Conservation (phyloP, 352 stramenopile genomes). For the Globisporangium irregulare region DNA sequence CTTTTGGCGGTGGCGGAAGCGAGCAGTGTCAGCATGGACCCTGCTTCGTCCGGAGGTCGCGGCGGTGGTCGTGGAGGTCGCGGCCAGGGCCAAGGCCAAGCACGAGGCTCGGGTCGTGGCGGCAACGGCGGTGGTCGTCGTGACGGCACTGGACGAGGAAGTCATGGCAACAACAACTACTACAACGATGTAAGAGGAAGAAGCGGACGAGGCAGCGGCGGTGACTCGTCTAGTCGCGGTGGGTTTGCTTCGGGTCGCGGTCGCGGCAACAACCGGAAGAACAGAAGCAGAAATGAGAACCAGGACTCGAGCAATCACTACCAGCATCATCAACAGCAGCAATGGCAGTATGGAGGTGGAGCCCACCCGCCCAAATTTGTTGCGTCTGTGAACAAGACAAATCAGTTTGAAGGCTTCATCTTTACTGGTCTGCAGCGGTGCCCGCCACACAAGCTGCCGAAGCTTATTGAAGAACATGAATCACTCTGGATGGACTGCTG, state of each 20-base stretch:
- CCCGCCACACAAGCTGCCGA: conserved; percentile 36
- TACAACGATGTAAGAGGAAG: neutral
- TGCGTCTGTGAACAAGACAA: conserved; percentile 5
- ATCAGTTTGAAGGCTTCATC: conserved; percentile 38
- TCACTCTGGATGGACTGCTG: conserved; percentile 51
- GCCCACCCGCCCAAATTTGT: neutral
- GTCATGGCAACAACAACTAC: neutral
- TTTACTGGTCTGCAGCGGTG: conserved; percentile 35
- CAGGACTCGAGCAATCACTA: conserved; percentile 3
- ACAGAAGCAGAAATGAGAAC: neutral
- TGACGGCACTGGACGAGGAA: neutral
- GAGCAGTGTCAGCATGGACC: conserved; percentile 1
- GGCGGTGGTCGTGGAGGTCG: neutral
- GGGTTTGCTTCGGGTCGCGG: neutral
- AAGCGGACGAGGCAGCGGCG: neutral
- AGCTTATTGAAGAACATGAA: conserved; percentile 29
- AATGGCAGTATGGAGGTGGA: neutral
- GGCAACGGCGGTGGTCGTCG: neutral
- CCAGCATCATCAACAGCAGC: neutral
- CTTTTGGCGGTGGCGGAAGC: neutral
- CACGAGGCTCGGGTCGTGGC: neutral
- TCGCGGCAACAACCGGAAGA: conserved; percentile 2
- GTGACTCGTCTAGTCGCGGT: neutral
- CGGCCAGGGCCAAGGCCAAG: neutral
- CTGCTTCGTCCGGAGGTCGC: neutral